These are phyloP conservation scores for Maudiozyma saulgeensis DNA, from an alignment of 805 yeast genomes.

Conservation along the genomic window DNA sequence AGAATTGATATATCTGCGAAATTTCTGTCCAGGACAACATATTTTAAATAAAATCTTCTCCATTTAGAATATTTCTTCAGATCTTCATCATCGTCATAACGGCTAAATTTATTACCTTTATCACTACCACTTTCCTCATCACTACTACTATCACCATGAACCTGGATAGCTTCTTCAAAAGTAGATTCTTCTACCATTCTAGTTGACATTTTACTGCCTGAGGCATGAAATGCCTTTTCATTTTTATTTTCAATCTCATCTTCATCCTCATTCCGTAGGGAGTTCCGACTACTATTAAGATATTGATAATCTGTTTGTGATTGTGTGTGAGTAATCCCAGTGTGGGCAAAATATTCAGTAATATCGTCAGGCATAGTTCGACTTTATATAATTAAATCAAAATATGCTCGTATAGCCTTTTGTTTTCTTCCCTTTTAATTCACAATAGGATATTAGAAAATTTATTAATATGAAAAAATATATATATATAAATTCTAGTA, in stretches of 20 bases:
- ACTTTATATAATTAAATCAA: background rate
- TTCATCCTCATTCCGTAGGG: slow-evolving; percentile 1
- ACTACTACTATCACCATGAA: background rate
- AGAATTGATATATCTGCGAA: slow-evolving; percentile 37
- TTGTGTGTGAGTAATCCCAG: slow-evolving; percentile 5
- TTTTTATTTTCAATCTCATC: background rate
- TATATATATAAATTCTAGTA: background rate
- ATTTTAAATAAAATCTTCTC: slow-evolving; percentile 17
- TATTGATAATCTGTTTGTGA: slow-evolving; percentile 6
- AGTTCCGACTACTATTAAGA: background rate
- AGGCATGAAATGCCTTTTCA: background rate
- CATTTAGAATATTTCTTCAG: slow-evolving; percentile 10
- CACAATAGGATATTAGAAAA: background rate
- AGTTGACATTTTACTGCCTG: slow-evolving; percentile 2
- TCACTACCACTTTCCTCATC: background rate
- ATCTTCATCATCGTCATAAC: background rate
- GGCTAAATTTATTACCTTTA: background rate
- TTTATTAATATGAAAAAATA: background rate
- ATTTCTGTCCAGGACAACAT: slow-evolving; percentile 20
- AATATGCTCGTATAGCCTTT: background rate
- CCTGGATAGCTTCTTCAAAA: background rate
- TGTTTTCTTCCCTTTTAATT: background rate
- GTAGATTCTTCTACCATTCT: slow-evolving; percentile 1
- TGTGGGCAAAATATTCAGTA: slow-evolving; percentile 6
- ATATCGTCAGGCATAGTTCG: slow-evolving; percentile 9